phyloP scores from a whole-genome alignment of 306 rosid species.

The Inga leiocalycina region DNA sequence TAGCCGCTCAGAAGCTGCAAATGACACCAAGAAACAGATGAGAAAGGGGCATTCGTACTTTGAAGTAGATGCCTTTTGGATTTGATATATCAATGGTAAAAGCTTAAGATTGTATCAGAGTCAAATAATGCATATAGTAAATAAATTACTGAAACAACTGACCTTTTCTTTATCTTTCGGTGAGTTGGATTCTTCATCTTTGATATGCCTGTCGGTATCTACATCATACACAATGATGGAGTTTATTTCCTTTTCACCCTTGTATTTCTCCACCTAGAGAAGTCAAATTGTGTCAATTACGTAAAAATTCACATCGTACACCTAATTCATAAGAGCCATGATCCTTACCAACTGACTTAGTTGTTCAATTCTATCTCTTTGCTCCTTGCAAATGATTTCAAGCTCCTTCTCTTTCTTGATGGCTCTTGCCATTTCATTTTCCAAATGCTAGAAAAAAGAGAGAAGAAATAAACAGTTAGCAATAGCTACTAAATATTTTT shows the following conservation, averaged over 20 bases:
- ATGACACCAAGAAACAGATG: conserved; percentile 27
- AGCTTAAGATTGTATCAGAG: not conserved
- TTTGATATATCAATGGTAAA: not conserved
- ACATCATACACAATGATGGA: conserved; percentile 38
- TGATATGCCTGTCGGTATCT: conserved; percentile 45
- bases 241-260: conserved; percentile 47
- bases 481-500: not conserved
- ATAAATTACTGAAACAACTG: not conserved
- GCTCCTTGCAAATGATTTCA: conserved; percentile 64
- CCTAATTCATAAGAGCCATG: conserved; percentile 15
- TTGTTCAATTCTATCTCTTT: conserved; percentile 71
- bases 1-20: conserved; percentile 46
- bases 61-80: not conserved
- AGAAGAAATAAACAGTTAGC: conserved; percentile 6
- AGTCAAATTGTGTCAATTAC: conserved; percentile 20
- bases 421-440: conserved; percentile 35
- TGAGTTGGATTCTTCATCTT: conserved; percentile 33
- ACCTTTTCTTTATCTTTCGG: conserved; percentile 44
- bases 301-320: not conserved
- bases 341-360: conserved; percentile 65
- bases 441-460: conserved; percentile 28
- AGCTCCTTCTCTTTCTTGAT: conserved; percentile 60
- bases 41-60: conserved; percentile 34
- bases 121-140: conserved; percentile 8
- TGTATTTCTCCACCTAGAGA: conserved; percentile 61